Base-by-base conservation (phyloP, 2,329 filamentous ascomycete genomes). In the Sphaerostilbella broomeana region DNA sequence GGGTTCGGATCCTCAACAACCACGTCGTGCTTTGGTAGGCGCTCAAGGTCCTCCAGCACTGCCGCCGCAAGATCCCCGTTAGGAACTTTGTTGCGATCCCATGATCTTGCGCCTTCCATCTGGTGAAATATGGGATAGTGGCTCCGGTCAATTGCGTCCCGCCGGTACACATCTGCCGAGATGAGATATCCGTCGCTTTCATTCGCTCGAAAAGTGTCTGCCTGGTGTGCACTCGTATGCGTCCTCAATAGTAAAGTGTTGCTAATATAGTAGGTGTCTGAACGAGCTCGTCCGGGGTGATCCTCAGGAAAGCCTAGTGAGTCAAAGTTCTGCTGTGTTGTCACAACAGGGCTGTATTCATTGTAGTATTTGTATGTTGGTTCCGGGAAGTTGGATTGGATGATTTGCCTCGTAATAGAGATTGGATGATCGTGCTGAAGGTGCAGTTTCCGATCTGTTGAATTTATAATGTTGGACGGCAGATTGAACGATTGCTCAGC, bases 111-210 rank as follows among this genome's bases (percentile, higher is more conserved):
- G 10, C 88, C 90, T 61, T 98, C 92, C 89, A 97, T 97, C 66
- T 98, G 92, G 64, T 98, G 92, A 63, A 98, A 98, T 43, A 94
- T 79, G 0, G 92, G 92, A 63, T 97, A 97, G 64, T 98, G 92
- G 51, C 83, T 92, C 41, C 86, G 79, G 63, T 98, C 92, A 55
- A 98, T 84, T 41, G 90, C 89, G 74, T 98, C 92, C 48, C 92
- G 77, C 29, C 92, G 79, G 62, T 97, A 98, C 13, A 98, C 92
- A 60, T 98, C 92, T 17, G 90, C 92, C 43, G 84, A 84, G 58
- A 98, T 85, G 22, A 94, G 83, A 59, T 88, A 98, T 3, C 90
- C 92, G 25, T 80, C 74, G 51, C 75, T 84, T 39, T 75, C 64
- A 63, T 88, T 79, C 43, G 75, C 70, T 49, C 81, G 71, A 71